phyloP scores from a whole-genome alignment of 768 basidiomycete genomes.

The Naganishia friedmannii region DNA sequence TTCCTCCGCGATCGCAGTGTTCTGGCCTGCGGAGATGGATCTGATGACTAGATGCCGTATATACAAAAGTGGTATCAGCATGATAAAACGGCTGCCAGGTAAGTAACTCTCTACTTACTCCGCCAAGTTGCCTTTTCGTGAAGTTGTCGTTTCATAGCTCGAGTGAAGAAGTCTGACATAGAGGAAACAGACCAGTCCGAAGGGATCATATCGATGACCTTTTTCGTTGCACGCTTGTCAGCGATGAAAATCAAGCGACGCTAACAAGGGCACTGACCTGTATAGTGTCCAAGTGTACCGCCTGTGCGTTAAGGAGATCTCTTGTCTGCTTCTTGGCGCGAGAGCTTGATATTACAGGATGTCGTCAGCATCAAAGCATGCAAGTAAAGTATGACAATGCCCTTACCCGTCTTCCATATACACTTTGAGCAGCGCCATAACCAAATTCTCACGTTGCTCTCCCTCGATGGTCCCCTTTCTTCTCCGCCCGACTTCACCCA shows the following conservation, averaged over 20 bases:
- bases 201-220: slow-evolving; percentile 63
- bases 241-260: no score
- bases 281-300: slow-evolving; percentile 68
- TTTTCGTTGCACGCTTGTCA: slow-evolving; percentile 54
- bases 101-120: slow-evolving; percentile 26
- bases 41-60: slow-evolving; percentile 64
- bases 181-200: slow-evolving; percentile 69
- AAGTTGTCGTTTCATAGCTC: slow-evolving; percentile 71
- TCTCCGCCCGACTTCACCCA: slow-evolving; percentile 51
- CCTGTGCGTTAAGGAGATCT: slow-evolving; percentile 73
- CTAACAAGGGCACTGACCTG: slow-evolving; percentile 61
- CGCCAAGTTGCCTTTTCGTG: slow-evolving; percentile 57
- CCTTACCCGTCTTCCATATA: slow-evolving; percentile 75
- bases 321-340: slow-evolving; percentile 62
- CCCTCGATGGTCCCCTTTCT: slow-evolving; percentile 55
- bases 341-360: background rate
- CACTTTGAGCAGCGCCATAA: slow-evolving; percentile 72
- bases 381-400: background rate
- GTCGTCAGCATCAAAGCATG: background rate
- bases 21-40: slow-evolving; percentile 72
- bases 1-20: slow-evolving; percentile 60
- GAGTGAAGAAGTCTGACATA: slow-evolving; percentile 72
- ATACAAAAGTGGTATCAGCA: slow-evolving; percentile 52
- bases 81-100: background rate
- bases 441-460: slow-evolving; percentile 59